These are phyloP conservation scores for Trematosphaeria pertusa DNA, from an alignment of 2,329 filamentous ascomycete species.

Conservation along the genomic window DNA sequence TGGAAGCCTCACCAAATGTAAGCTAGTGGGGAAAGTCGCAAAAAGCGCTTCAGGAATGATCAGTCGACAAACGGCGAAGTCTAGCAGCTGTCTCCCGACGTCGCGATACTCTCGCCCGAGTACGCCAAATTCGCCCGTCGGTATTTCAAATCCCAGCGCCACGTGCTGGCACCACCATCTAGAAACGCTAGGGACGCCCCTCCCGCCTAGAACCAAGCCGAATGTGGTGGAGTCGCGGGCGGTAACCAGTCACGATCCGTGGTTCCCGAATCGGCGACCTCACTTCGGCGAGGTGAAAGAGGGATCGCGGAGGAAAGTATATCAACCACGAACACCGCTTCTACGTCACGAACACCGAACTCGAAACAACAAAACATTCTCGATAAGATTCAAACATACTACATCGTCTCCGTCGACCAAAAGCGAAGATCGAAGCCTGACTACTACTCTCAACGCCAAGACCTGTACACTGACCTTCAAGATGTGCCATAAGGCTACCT, in stretches of 20 bases:
- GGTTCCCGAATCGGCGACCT: constrained; percentile 14
- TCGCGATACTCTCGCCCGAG: no score
- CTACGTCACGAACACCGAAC: no score
- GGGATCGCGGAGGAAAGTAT: constrained; percentile 29
- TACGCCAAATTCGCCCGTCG: no score
- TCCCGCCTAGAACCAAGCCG: not conserved
- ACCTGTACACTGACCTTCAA: constrained; percentile 14
- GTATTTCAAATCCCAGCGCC: not conserved
- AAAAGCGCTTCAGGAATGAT: no score
- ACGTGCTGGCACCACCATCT: not conserved
- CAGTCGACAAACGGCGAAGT: no score
- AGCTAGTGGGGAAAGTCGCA: no score
- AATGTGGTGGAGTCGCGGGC: constrained; percentile 1
- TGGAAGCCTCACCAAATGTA: no score
- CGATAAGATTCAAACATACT: no score
- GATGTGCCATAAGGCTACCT: constrained; percentile 72
- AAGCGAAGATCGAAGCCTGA: constrained; percentile 2
- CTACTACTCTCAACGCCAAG: not conserved
- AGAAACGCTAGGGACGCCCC: not conserved
- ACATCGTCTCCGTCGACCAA: no score
- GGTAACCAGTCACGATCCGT: not conserved
- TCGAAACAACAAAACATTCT: no score
- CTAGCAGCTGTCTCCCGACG: no score
- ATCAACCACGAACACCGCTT: constrained; percentile 4
- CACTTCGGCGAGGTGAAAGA: constrained; percentile 13